A percentile compares a stretch with the other conserved stretches of the same genome.
Evolutionary conservation across 2,329 filamentous ascomycete genomes (phyloP).

Genomic region (Penicillium italicum): DNA sequence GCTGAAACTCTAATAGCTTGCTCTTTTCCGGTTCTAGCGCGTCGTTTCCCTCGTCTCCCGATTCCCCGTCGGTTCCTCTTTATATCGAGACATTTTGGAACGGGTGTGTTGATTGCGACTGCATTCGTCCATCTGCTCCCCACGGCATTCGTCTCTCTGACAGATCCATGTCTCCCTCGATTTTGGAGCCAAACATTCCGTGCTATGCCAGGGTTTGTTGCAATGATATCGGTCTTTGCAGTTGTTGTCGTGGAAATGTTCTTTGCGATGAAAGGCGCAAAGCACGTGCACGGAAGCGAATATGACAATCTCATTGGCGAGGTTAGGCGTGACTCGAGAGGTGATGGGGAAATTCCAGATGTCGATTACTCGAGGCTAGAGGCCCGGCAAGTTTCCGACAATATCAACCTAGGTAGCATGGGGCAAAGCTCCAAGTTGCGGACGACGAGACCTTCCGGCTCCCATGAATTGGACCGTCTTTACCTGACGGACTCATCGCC

Average conservation of each 20-base stretch:
- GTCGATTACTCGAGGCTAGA: conserved; percentile 23
- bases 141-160: conserved; percentile 59
- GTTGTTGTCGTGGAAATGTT: conserved; percentile 88
- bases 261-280: conserved; percentile 67
- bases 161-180: conserved; percentile 64
- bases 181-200: conserved; percentile 78
- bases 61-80: conserved; percentile 59
- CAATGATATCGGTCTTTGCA: conserved; percentile 75
- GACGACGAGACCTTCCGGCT: conserved; percentile 8
- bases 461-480: conserved; percentile 18
- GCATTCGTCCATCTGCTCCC: conserved; percentile 60
- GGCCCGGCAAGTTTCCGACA: conserved; percentile 17
- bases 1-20: conserved; percentile 45
- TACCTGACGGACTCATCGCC: conserved; percentile 23
- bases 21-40: conserved; percentile 59
- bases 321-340: conserved; percentile 20
- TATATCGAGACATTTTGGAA: conserved; percentile 57
- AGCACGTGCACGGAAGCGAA: conserved; percentile 55
- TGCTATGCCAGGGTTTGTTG: conserved; percentile 75
- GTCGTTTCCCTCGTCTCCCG: conserved; percentile 57
- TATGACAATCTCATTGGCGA: conserved; percentile 47
- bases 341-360: conserved; percentile 16
- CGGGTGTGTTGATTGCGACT: conserved; percentile 55
- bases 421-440: conserved; percentile 7
- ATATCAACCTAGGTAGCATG: conserved; percentile 23